phyloP scores from a whole-genome alignment of 345 rosid genomes.

The Acer yangbiense region DNA sequence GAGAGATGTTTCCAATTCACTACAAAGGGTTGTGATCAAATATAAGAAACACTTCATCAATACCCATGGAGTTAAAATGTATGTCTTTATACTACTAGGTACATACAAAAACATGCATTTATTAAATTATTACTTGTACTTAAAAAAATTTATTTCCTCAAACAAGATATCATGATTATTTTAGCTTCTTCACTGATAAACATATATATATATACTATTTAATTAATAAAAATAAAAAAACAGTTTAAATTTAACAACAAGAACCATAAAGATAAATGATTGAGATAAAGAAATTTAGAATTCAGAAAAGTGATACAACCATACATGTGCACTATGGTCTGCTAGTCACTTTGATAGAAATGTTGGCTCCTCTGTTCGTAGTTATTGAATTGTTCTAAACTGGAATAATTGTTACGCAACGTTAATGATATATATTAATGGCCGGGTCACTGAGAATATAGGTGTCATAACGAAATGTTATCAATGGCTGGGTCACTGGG shows the following conservation, averaged over 20 bases:
- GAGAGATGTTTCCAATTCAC: background rate
- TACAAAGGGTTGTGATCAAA: background rate
- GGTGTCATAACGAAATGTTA: too few species aligned
- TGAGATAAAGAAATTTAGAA: background rate
- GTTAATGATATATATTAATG: too few species aligned
- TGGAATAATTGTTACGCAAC: too few species aligned
- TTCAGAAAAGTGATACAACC: constrained; percentile 15
- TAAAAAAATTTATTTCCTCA: constrained; percentile 1
- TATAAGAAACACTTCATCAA: background rate
- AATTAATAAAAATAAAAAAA: background rate
- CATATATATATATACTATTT: too few species aligned
- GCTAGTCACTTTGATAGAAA: constrained; percentile 48
- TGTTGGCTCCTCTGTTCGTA: too few species aligned
- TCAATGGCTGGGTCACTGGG: too few species aligned
- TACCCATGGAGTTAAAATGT: background rate
- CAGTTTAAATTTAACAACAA: constrained; percentile 11
- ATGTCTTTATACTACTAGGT: background rate
- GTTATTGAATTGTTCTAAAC: too few species aligned
- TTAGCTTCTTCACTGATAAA: too few species aligned
- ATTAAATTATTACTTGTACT: background rate
- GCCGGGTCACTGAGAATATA: too few species aligned
- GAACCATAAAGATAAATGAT: constrained; percentile 9
- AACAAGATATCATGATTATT: constrained; percentile 2
- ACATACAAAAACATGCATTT: background rate
- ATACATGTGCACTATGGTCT: constrained; percentile 69